These are phyloP conservation scores for Hemileia vastatrix DNA, from an alignment of 1,284 basidiomycete genomes.

Conservation along the genomic window DNA sequence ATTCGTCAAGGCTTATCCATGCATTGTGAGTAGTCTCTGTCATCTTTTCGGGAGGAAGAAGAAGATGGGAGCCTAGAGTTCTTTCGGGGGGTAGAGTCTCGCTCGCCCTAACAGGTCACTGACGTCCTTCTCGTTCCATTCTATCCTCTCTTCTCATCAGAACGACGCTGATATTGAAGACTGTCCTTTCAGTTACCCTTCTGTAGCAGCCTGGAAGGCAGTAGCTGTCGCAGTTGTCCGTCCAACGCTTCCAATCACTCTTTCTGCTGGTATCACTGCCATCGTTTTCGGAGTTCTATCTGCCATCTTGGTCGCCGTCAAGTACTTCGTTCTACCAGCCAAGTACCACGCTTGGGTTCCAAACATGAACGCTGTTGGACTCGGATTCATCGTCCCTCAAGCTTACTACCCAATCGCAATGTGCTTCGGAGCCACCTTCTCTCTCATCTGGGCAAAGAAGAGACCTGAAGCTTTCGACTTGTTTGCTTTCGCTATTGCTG, in stretches of 20 bases:
- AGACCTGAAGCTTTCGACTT: conserved; percentile 49
- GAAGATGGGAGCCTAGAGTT: no score
- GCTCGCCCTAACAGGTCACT: no score
- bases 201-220: conserved; percentile 57
- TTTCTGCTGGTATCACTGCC: conserved; percentile 57
- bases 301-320: conserved; percentile 50
- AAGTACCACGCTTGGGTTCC: conserved; percentile 54
- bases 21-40: no score
- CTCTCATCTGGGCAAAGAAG: conserved; percentile 50
- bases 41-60: no score
- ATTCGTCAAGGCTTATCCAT: conserved; percentile 56
- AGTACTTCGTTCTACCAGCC: conserved; percentile 53
- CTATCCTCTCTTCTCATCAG: no score
- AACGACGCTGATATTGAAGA: conserved; percentile 38
- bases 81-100: no score
- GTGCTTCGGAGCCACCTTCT: conserved; percentile 43
- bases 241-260: conserved; percentile 49
- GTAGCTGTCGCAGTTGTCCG: conserved; percentile 53
- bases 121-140: no score
- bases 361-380: conserved; percentile 59
- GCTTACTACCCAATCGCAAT: conserved; percentile 53
- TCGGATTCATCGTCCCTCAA: conserved; percentile 54
- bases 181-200: conserved; percentile 56
- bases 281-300: conserved; percentile 53
- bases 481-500: conserved; percentile 57